Evolutionary conservation across 2,329 filamentous ascomycete genomes (phyloP).

Genomic region (Ascocoryne sarcoides): DNA sequence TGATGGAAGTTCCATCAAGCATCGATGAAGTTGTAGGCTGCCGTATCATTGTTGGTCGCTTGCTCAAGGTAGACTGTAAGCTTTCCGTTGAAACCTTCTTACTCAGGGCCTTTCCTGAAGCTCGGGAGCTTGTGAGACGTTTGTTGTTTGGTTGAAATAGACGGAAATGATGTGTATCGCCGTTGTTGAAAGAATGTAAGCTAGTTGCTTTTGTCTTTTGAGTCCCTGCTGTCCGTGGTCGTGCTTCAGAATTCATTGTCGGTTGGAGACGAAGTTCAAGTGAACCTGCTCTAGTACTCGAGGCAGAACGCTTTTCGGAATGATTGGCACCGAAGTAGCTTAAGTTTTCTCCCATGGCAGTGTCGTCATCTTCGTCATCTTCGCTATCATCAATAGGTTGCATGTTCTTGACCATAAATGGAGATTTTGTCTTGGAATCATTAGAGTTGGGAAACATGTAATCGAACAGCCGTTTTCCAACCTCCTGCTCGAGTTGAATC

Average conservation of each 20-base stretch:
- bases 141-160: slow-evolving; percentile 32
- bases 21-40: slow-evolving; percentile 17
- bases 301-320: slow-evolving; percentile 41
- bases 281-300: slow-evolving; percentile 58
- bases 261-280: slow-evolving; percentile 77
- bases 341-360: slow-evolving; percentile 19
- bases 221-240: slow-evolving; percentile 17
- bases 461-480: slow-evolving; percentile 88
- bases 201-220: slow-evolving; percentile 20
- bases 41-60: slow-evolving; percentile 21
- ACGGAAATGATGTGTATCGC: slow-evolving; percentile 31
- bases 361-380: slow-evolving; percentile 27
- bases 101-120: slow-evolving; percentile 15
- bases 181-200: slow-evolving; percentile 15
- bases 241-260: slow-evolving; percentile 56
- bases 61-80: slow-evolving; percentile 18
- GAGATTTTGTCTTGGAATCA: slow-evolving; percentile 47
- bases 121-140: slow-evolving; percentile 13
- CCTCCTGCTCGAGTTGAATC: slow-evolving; percentile 85
- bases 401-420: slow-evolving; percentile 49
- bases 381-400: slow-evolving; percentile 30
- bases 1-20: slow-evolving; percentile 11
- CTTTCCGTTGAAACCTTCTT: slow-evolving; percentile 28
- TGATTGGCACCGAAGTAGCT: not conserved
- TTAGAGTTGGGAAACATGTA: slow-evolving; percentile 88